phyloP scores from a whole-genome alignment of 1,139 yeast species.

The Yamadazyma mexicana region DNA sequence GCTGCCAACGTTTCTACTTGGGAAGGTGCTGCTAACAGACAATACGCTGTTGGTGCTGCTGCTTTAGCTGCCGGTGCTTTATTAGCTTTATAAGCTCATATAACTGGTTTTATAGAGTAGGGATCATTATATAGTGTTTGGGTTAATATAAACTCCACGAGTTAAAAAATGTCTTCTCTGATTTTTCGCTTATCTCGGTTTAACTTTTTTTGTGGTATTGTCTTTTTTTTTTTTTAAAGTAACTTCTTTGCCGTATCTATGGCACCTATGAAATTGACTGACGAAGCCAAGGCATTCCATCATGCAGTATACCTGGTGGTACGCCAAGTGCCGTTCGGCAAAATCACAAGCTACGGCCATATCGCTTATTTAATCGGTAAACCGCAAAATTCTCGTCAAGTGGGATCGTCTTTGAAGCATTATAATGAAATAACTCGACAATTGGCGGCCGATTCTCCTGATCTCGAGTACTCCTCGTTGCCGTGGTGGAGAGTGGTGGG shows the following conservation, averaged over 20 bases:
- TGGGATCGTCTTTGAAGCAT: constrained; percentile 67
- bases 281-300: constrained; percentile 60
- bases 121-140: constrained; percentile 14
- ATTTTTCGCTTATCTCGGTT: too few relatives aligned
- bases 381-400: constrained; percentile 72
- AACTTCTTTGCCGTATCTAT: too few relatives aligned
- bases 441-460: constrained; percentile 21
- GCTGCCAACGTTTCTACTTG: constrained; percentile 37
- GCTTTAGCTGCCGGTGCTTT: constrained; percentile 55
- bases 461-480: constrained; percentile 11
- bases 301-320: constrained; percentile 60
- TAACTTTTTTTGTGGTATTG: too few relatives aligned
- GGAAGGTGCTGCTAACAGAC: constrained; percentile 39
- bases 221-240: neutral
- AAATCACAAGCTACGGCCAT: constrained; percentile 71
- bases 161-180: too few relatives aligned
- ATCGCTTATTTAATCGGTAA: constrained; percentile 62
- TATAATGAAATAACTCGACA: constrained; percentile 21
- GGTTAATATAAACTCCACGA: constrained; percentile 8
- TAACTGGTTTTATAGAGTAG: constrained; percentile 2
- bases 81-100: constrained; percentile 45
- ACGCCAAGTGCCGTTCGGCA: constrained; percentile 59
- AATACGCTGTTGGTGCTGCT: constrained; percentile 47
- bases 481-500: constrained; percentile 86
- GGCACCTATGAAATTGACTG: constrained; percentile 35